A percentile compares a stretch with the other conserved stretches of the same genome.
Conservation (phyloP, 345 rosid genomes). For the Sonneratia caseolaris region DNA sequence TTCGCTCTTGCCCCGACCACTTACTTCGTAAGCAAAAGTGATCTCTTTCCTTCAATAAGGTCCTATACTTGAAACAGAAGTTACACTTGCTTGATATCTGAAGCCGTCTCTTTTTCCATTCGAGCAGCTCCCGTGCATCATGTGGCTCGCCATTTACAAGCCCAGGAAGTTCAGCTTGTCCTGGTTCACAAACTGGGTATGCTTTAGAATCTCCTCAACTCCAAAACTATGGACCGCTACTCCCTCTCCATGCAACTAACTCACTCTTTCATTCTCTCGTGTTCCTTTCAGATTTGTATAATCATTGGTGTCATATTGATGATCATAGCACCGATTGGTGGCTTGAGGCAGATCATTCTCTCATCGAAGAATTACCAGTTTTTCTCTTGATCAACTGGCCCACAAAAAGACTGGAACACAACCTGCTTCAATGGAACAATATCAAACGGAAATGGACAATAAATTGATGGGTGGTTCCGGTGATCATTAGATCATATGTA, state of each 20-base stretch:
- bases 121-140: slow-evolving; percentile 63
- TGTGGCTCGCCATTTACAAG: slow-evolving; percentile 61
- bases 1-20: slow-evolving; percentile 79
- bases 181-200: slow-evolving; percentile 70
- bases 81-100: neutral
- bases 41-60: neutral
- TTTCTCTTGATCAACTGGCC: slow-evolving; percentile 28
- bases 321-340: slow-evolving; percentile 62
- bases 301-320: slow-evolving; percentile 40
- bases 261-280: neutral
- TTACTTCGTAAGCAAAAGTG: slow-evolving; percentile 40
- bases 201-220: neutral
- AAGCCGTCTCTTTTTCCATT: neutral
- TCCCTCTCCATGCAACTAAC: neutral
- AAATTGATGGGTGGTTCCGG: too few relatives aligned
- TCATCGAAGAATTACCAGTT: slow-evolving; percentile 38
- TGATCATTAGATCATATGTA: too few relatives aligned
- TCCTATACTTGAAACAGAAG: neutral
- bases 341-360: slow-evolving; percentile 44
- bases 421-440: neutral
- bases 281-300: slow-evolving; percentile 45
- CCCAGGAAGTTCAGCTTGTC: slow-evolving; percentile 53
- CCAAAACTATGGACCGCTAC: neutral
- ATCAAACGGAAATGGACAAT: neutral
- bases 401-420: neutral